Evolutionary conservation across 257 asterid species (phyloP).

Genomic region (Rauvolfia tetraphylla): DNA sequence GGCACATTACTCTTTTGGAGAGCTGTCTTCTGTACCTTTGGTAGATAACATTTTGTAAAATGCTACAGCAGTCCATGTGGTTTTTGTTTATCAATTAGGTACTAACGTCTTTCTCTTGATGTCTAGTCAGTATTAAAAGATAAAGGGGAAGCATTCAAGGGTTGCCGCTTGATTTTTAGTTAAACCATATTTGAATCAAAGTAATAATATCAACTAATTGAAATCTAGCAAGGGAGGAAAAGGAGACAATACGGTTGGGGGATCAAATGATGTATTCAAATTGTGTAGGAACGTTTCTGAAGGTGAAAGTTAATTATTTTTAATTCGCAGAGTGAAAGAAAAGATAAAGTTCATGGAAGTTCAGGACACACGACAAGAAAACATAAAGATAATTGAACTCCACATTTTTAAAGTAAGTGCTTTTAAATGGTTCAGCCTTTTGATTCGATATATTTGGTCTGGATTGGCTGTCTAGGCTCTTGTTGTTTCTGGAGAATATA

Average conservation of each 20-base stretch:
- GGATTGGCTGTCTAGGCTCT: background rate
- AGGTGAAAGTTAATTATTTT: background rate
- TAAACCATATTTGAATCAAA: background rate
- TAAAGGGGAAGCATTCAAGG: background rate
- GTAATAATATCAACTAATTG: background rate
- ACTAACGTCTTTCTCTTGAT: background rate
- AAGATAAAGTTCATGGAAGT: background rate
- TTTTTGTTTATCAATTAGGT: background rate
- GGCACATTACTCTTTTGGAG: background rate
- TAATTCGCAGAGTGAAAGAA: background rate
- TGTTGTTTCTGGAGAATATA: no score
- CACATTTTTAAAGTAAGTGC: background rate
- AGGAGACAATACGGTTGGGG: no score
- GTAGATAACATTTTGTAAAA: background rate
- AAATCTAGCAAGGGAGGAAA: background rate
- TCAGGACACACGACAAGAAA: background rate
- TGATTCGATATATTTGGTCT: background rate
- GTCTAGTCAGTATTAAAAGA: background rate
- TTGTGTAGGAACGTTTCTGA: background rate
- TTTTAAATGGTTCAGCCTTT: background rate
- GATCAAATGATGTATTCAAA: background rate
- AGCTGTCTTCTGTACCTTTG: background rate
- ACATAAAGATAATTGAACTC: background rate
- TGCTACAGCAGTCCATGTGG: background rate
- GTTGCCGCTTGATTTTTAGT: background rate